Evolutionary conservation across 495 filamentous ascomycete genomes (phyloP).

Genomic region (Hyphodiscus hymeniophilus): DNA sequence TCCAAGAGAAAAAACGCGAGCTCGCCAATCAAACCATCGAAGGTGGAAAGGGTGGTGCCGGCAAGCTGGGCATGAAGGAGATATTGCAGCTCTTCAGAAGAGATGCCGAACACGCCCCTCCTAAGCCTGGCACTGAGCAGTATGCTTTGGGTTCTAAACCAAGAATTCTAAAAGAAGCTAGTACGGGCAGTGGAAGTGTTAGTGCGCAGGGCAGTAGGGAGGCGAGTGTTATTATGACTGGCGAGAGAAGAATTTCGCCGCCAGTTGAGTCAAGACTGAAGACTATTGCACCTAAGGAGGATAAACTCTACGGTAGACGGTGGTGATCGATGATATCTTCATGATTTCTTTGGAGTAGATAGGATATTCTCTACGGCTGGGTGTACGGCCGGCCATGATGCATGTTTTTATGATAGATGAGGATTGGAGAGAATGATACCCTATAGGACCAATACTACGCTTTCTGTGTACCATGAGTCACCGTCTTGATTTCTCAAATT

Average conservation of each 20-base stretch:
- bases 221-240: not conserved
- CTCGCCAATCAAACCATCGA: slow-evolving; percentile 81
- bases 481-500: too few species aligned
- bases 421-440: not conserved
- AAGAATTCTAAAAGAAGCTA: slow-evolving; percentile 16
- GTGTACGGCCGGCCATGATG: not conserved
- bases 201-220: slow-evolving; percentile 8
- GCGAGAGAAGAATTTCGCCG: slow-evolving; percentile 6
- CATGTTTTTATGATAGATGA: not conserved
- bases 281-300: slow-evolving; percentile 8
- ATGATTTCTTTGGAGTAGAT: not conserved
- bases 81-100: slow-evolving; percentile 83
- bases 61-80: slow-evolving; percentile 87
- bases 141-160: slow-evolving; percentile 18
- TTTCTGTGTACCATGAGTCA: too few species aligned
- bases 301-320: slow-evolving; percentile 20
- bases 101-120: slow-evolving; percentile 47
- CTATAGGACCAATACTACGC: too few species aligned
- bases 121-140: not conserved
- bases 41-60: slow-evolving; percentile 50
- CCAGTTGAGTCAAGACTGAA: not conserved
- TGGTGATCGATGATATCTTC: slow-evolving; percentile 11
- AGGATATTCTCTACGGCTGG: not conserved
- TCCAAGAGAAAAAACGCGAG: slow-evolving; percentile 87
- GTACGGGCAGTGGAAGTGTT: not conserved